Percentiles rank a stretch among this genome's conserved stretches.
These are phyloP conservation scores for Carex littledalei DNA, from an alignment of 176 grass and related monocot genomes.

Conservation along the genomic window DNA sequence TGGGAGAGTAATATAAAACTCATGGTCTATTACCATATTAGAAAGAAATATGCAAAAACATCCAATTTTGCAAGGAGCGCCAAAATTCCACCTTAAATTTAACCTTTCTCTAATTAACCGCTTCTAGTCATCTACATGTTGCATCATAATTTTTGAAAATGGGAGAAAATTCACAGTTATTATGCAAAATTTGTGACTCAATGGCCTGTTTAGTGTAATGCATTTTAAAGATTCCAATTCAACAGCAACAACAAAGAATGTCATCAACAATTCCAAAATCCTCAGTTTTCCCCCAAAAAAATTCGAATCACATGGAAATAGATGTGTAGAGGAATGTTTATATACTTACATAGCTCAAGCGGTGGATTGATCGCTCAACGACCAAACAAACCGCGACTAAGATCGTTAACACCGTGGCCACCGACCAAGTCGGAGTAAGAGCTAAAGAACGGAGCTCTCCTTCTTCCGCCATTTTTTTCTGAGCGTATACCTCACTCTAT, in stretches of 20 bases:
- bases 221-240: background rate
- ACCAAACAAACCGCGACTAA: slow-evolving; percentile 79
- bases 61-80: no score
- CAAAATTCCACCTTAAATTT: background rate
- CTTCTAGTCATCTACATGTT: background rate
- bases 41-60: background rate
- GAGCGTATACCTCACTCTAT: background rate
- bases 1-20: no score
- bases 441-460: slow-evolving; percentile 70
- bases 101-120: background rate
- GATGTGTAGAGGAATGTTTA: background rate
- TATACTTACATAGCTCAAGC: slow-evolving; percentile 69
- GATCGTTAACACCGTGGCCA: slow-evolving; percentile 80
- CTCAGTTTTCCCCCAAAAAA: background rate
- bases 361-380: slow-evolving; percentile 92
- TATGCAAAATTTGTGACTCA: background rate
- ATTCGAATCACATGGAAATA: background rate
- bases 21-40: background rate
- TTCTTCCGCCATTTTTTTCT: slow-evolving; percentile 37
- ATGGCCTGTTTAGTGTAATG: no score
- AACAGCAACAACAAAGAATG: background rate
- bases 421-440: slow-evolving; percentile 96
- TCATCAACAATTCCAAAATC: background rate
- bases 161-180: background rate
- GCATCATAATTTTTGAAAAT: background rate